These are phyloP conservation scores for Trichoderma koningii DNA, from an alignment of 2,329 filamentous ascomycete genomes.

Conservation along the genomic window DNA sequence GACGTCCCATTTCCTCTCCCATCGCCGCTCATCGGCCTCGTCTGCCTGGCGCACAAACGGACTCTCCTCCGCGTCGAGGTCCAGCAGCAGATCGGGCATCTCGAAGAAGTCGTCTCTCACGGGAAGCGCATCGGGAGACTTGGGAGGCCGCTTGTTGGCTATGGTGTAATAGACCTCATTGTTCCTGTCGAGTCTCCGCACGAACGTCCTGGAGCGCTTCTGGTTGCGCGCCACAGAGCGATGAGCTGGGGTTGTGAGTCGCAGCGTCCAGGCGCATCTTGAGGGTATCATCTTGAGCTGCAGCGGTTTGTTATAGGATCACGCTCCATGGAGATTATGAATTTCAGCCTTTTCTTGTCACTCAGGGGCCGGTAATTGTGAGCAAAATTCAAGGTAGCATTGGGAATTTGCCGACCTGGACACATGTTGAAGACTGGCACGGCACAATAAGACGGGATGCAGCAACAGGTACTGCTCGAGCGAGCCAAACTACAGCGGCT, in stretches of 20 bases:
- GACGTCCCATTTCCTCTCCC: constrained; percentile 37
- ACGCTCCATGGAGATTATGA: not conserved
- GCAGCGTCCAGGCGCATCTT: constrained; percentile 24
- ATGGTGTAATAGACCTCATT: constrained; percentile 36
- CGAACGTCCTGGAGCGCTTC: constrained; percentile 34
- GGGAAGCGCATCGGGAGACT: constrained; percentile 25
- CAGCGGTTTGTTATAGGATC: not conserved
- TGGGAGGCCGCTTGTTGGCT: constrained; percentile 28
- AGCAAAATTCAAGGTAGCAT: constrained; percentile 22
- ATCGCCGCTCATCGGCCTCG: constrained; percentile 40
- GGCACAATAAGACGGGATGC: not conserved
- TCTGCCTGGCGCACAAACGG: constrained; percentile 47
- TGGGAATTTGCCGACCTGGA: not conserved
- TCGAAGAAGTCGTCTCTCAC: constrained; percentile 41
- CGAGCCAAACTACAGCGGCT: constrained; percentile 21
- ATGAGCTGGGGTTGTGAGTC: constrained; percentile 24
- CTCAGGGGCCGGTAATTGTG: not conserved
- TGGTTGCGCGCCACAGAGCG: constrained; percentile 16
- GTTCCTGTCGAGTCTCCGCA: constrained; percentile 31
- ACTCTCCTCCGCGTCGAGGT: constrained; percentile 54
- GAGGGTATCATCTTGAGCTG: constrained; percentile 30
- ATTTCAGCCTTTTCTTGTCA: not conserved
- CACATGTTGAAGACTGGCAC: not conserved
- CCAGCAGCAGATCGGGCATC: constrained; percentile 49
- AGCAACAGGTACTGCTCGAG: constrained; percentile 1